Conservation (phyloP, 176 grass and related monocot genomes). For the Carex parvula region DNA sequence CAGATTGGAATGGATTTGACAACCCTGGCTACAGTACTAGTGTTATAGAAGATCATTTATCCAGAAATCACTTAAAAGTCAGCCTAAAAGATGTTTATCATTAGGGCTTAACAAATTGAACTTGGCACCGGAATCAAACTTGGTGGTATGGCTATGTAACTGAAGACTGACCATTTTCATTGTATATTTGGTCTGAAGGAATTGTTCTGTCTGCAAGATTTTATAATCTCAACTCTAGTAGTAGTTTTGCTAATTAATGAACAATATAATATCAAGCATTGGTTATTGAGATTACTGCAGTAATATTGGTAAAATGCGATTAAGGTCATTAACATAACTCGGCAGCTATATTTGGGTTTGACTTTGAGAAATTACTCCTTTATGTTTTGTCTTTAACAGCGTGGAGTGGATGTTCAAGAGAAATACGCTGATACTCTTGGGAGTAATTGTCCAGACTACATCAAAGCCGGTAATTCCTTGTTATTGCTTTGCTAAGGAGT, state of each 20-base stretch:
- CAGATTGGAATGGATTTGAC: not conserved
- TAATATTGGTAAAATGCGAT: not conserved
- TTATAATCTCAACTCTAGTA: not conserved
- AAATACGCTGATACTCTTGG: not conserved
- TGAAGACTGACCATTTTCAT: not conserved
- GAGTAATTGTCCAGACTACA: not conserved
- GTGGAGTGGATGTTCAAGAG: slow-evolving; percentile 6
- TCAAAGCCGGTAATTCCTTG: slow-evolving; percentile 10
- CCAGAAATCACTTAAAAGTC: not conserved
- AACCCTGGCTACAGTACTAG: not conserved
- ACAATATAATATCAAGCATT: not conserved
- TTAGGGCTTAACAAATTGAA: not conserved
- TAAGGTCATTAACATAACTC: not conserved
- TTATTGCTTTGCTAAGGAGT: not conserved
- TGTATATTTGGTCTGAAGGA: not conserved
- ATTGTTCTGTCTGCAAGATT: not conserved
- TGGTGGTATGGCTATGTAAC: not conserved
- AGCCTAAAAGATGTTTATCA: not conserved
- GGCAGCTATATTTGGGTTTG: not conserved
- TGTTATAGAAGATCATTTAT: not conserved
- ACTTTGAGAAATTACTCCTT: not conserved
- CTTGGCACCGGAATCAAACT: not conserved
- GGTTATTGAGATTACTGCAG: not conserved
- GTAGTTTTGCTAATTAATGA: not conserved
- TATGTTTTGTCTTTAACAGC: slow-evolving; percentile 7